Evolutionary conservation across 148 eudicot species (phyloP).

Genomic region (Hydrangea macrophylla): DNA sequence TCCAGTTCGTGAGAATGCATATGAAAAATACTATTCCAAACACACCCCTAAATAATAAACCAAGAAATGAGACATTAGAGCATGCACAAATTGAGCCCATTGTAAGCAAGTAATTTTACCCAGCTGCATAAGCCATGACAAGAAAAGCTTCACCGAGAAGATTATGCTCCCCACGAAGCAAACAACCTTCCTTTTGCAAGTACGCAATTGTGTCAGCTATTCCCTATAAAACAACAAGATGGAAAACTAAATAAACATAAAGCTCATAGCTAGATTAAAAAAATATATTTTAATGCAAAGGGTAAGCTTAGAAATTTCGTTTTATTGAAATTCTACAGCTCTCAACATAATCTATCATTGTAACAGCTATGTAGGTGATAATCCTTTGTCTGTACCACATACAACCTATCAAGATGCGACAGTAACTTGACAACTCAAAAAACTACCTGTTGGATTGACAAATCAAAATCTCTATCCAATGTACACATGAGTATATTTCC

Average conservation of each 20-base stretch:
- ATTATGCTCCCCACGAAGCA: slow-evolving; percentile 96
- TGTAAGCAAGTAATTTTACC: slow-evolving; percentile 45
- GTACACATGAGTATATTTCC: not conserved
- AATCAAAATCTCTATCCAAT: too few species aligned
- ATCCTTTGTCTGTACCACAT: not conserved
- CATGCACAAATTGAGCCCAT: slow-evolving; percentile 3
- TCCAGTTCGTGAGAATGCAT: too few species aligned
- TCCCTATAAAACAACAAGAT: slow-evolving; percentile 37
- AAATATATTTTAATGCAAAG: not conserved
- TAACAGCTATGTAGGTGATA: not conserved
- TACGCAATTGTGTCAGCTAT: slow-evolving; percentile 86
- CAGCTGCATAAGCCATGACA: slow-evolving; percentile 93
- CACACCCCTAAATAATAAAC: slow-evolving; percentile 7
- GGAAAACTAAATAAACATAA: not conserved
- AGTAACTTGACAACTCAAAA: not conserved
- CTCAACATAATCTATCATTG: not conserved
- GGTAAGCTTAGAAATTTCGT: not conserved
- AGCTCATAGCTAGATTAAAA: not conserved
- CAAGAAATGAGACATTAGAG: slow-evolving; percentile 5
- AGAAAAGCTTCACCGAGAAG: slow-evolving; percentile 95
- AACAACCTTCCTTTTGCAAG: slow-evolving; percentile 77
- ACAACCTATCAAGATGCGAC: not conserved
- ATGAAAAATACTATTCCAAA: too few species aligned
- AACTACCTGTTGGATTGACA: not conserved
- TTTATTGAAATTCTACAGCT: not conserved